phyloP scores from a whole-genome alignment of 179 eudicot species.

The Gypsophila paniculata region DNA sequence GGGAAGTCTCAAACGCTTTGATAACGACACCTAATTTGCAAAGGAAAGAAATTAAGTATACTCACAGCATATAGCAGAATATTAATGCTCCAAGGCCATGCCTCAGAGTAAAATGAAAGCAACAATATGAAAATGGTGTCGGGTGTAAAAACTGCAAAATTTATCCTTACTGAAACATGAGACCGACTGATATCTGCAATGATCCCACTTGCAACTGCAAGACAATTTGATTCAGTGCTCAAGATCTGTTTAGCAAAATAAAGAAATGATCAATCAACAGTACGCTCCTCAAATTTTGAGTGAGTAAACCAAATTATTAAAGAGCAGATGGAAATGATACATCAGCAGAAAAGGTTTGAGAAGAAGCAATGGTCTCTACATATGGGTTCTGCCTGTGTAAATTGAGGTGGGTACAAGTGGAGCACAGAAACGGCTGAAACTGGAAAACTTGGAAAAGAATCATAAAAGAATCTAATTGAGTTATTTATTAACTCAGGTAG shows the following conservation, averaged over 20 bases:
- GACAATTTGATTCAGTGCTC: conserved; percentile 54
- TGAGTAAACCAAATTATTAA: background rate
- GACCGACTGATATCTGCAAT: conserved; percentile 62
- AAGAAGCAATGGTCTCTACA: too few relatives aligned
- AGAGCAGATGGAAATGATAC: background rate
- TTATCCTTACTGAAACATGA: conserved; percentile 66
- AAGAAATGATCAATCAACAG: background rate
- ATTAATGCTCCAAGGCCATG: background rate
- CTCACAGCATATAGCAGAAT: conserved; percentile 1
- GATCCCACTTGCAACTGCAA: conserved; percentile 66
- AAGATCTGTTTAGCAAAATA: conserved; percentile 46
- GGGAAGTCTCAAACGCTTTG: conserved; percentile 74
- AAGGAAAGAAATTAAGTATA: background rate
- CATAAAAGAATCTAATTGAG: background rate
- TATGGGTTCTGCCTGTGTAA: background rate
- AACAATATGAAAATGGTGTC: conserved; percentile 1
- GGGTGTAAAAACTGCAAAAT: conserved; percentile 5
- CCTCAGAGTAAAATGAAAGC: background rate
- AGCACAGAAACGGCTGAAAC: background rate
- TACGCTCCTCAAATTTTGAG: background rate
- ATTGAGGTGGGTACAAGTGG: background rate
- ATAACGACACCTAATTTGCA: conserved; percentile 55
- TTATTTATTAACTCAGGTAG: background rate
- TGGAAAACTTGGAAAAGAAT: background rate
- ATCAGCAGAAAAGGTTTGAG: too few relatives aligned